Base-by-base conservation (phyloP, 2,329 filamentous ascomycete genomes). In the Epichloe brachyelytri region DNA sequence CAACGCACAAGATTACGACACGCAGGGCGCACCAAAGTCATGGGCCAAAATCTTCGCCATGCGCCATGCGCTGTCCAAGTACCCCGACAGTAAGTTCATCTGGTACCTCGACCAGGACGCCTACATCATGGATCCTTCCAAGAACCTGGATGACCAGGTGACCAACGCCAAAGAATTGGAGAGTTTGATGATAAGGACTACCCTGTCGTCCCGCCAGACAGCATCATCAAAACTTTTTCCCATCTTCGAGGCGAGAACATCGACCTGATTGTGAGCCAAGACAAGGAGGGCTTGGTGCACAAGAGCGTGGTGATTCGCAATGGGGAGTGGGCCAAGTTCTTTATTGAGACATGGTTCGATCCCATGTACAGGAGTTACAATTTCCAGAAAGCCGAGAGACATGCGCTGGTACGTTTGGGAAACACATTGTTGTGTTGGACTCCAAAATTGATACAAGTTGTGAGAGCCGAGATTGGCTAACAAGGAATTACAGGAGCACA, bases 281-380 rank as follows among this genome's bases (percentile, higher is more conserved):
- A 98, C 63, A 79, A 78, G 46, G 83, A 86, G 37, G 90, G 91
- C 5, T 65, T 98, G 49, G 80, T 81, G 26, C 77, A 82, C 15
- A 81, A 80, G 11, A 95, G 88, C 67, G 85, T 95, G 55, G 72
- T 97, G 14, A 65, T 98, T 12, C 77, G 82, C 55, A 87, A 85
- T 54, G 88, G 90, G 20, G 88, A 93, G 51, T 98, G 91, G 88
- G 86, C 87, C 43, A 86, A 85, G 62, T 98, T 86, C 72, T 88
- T 98, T 63, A 69, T 97, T 17, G 93, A 98, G 65, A 85, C 87
- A 1, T 98, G 93, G 93, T 95, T 93, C 63, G 89, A 97, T 65
- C 93, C 93, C 46, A 72, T 97, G 43, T 98, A 95, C 69, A 78
- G 91, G 56, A 86, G 77, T 58, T 98, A 98, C 71, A 95, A 95